phyloP scores from a whole-genome alignment of 768 basidiomycete species.

The Lentinula sp. region DNA sequence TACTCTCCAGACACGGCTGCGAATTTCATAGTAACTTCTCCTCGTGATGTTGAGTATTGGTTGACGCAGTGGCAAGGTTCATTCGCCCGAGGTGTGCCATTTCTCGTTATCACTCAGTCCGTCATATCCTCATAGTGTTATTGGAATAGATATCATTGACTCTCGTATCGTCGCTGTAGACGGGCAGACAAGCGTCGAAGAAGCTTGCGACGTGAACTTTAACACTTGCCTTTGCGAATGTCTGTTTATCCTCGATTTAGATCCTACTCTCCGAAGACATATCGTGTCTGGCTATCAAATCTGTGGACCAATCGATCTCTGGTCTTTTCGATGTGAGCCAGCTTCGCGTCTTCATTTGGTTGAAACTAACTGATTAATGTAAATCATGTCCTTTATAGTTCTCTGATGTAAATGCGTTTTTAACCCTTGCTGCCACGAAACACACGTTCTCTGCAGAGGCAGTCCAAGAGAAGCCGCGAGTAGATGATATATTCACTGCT shows the following conservation, averaged over 20 bases:
- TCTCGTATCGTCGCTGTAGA: slow-evolving; percentile 59
- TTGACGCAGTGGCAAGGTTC: slow-evolving; percentile 49
- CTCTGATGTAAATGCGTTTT: slow-evolving; percentile 83
- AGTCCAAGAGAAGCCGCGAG: slow-evolving; percentile 49
- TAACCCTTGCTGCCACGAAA: slow-evolving; percentile 75
- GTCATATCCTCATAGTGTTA: background rate
- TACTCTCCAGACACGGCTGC: background rate
- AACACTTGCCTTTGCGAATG: background rate
- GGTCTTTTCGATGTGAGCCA: slow-evolving; percentile 72
- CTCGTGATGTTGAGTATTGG: slow-evolving; percentile 43
- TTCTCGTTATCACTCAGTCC: background rate
- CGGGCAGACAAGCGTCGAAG: slow-evolving; percentile 71
- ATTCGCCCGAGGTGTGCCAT: slow-evolving; percentile 47
- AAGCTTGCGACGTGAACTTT: slow-evolving; percentile 66
- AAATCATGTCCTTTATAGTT: slow-evolving; percentile 36
- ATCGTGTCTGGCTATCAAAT: slow-evolving; percentile 59
- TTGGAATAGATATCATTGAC: slow-evolving; percentile 58
- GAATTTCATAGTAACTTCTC: background rate
- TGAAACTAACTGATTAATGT: background rate
- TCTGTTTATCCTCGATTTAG: slow-evolving; percentile 25
- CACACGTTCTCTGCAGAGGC: slow-evolving; percentile 64
- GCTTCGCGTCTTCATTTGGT: background rate
- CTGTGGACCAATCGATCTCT: slow-evolving; percentile 19
- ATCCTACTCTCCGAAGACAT: slow-evolving; percentile 56
- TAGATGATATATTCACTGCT: slow-evolving; percentile 65